These are phyloP conservation scores for Fusarium sp. DNA, from an alignment of 2,329 filamentous ascomycete genomes.

Conservation along the genomic window DNA sequence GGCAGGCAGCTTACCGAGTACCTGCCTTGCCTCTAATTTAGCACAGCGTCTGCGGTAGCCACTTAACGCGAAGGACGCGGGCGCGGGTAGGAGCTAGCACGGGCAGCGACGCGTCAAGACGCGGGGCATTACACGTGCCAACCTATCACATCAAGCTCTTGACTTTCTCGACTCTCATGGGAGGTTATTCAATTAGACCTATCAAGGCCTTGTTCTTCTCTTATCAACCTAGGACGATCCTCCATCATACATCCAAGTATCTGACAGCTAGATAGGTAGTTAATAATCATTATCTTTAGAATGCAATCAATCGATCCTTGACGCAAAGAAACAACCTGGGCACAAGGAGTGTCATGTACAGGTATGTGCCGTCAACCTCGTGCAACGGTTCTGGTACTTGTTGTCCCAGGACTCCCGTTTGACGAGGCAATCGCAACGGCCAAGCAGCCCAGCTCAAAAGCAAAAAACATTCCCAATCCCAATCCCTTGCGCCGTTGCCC, in stretches of 20 bases:
- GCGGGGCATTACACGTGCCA: slow-evolving; percentile 1
- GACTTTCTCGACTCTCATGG: too few species aligned
- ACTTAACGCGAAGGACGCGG: slow-evolving; percentile 30
- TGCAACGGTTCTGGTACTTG: not conserved
- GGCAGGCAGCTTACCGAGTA: slow-evolving; percentile 27
- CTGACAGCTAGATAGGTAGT: not conserved
- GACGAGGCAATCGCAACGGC: not conserved
- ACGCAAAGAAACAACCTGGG: slow-evolving; percentile 1
- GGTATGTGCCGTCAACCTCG: not conserved
- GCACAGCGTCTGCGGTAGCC: slow-evolving; percentile 8
- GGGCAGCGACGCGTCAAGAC: slow-evolving; percentile 21
- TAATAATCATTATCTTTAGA: slow-evolving; percentile 8
- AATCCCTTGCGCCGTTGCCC: slow-evolving; percentile 22
- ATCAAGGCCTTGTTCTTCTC: not conserved
- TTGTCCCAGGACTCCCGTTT: not conserved
- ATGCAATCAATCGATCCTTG: not conserved
- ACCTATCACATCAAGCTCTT: not conserved
- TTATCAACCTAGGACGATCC: not conserved
- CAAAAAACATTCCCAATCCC: slow-evolving; percentile 2
- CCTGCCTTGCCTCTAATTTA: not conserved
- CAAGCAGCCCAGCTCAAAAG: slow-evolving; percentile 8
- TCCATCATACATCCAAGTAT: slow-evolving; percentile 18
- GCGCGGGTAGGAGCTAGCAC: not conserved
- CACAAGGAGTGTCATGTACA: slow-evolving; percentile 3
- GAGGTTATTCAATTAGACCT: not conserved